Evolutionary conservation across 2,329 filamentous ascomycete species (phyloP).

Genomic region (Polytolypa hystricis): DNA sequence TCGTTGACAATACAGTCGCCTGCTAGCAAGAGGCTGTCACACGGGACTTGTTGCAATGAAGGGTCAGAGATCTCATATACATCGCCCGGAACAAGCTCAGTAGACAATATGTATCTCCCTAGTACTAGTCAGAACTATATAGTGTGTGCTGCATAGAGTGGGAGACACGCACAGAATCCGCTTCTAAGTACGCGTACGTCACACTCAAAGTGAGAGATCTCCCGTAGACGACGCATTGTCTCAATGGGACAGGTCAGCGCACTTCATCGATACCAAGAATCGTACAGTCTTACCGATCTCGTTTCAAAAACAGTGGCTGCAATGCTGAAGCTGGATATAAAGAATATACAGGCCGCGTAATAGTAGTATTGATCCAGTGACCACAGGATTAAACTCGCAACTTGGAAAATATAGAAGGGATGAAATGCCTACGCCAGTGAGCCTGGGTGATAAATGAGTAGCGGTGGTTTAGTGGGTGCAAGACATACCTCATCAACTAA

Average conservation of each 20-base stretch:
- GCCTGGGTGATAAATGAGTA: conserved; percentile 13
- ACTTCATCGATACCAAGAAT: background rate
- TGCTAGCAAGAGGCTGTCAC: conserved; percentile 79
- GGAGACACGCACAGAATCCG: conserved; percentile 63
- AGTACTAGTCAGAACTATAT: conserved; percentile 2
- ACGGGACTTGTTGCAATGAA: conserved; percentile 74
- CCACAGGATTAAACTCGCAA: conserved; percentile 89
- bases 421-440: conserved; percentile 59
- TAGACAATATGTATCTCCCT: conserved; percentile 76
- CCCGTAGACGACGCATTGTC: conserved; percentile 81
- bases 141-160: background rate
- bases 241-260: conserved; percentile 21
- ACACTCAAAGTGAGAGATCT: conserved; percentile 91
- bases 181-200: conserved; percentile 87
- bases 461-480: background rate
- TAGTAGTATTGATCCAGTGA: conserved; percentile 96
- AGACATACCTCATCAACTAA: conserved; percentile 68
- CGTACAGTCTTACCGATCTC: conserved; percentile 48
- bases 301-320: conserved; percentile 83
- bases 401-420: conserved; percentile 96
- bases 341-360: conserved; percentile 87
- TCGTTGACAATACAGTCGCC: conserved; percentile 98
- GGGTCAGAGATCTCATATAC: conserved; percentile 96
- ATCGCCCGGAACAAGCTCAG: conserved; percentile 86
- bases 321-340: conserved; percentile 91